Conservation (phyloP, 768 basidiomycete genomes). For the Sutorius australiensis region DNA sequence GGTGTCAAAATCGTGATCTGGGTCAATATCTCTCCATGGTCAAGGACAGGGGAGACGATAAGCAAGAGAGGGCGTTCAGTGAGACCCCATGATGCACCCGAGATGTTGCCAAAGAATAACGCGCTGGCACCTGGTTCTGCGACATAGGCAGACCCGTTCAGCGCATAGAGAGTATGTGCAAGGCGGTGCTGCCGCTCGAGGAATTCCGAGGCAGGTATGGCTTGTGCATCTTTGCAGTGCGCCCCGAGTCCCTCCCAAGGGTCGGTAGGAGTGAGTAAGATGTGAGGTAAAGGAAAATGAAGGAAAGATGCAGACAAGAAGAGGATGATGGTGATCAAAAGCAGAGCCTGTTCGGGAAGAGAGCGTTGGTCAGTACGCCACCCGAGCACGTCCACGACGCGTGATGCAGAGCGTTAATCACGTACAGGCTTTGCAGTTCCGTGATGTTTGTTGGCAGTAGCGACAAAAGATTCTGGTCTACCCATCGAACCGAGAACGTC, state of each 20-base stretch:
- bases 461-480: not conserved
- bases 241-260: slow-evolving; percentile 28
- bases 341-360: slow-evolving; percentile 9
- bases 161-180: slow-evolving; percentile 43
- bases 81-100: slow-evolving; percentile 56
- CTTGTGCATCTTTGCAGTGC: slow-evolving; percentile 47
- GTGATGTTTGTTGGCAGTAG: not conserved
- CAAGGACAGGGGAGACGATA: slow-evolving; percentile 46
- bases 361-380: not conserved
- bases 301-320: slow-evolving; percentile 4
- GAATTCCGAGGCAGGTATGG: slow-evolving; percentile 47
- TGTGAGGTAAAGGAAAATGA: not conserved
- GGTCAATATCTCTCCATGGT: slow-evolving; percentile 31
- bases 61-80: slow-evolving; percentile 79
- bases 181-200: slow-evolving; percentile 51
- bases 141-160: slow-evolving; percentile 66
- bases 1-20: slow-evolving; percentile 68
- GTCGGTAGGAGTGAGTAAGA: not conserved
- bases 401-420: not conserved
- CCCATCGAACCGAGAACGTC: slow-evolving; percentile 5
- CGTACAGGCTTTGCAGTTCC: slow-evolving; percentile 12
- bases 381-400: not conserved
- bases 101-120: slow-evolving; percentile 71
- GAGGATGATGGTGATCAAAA: slow-evolving; percentile 6
- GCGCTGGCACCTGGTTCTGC: slow-evolving; percentile 76